phyloP scores from a whole-genome alignment of 2,329 filamentous ascomycete genomes.

The Ilyonectria destructans region DNA sequence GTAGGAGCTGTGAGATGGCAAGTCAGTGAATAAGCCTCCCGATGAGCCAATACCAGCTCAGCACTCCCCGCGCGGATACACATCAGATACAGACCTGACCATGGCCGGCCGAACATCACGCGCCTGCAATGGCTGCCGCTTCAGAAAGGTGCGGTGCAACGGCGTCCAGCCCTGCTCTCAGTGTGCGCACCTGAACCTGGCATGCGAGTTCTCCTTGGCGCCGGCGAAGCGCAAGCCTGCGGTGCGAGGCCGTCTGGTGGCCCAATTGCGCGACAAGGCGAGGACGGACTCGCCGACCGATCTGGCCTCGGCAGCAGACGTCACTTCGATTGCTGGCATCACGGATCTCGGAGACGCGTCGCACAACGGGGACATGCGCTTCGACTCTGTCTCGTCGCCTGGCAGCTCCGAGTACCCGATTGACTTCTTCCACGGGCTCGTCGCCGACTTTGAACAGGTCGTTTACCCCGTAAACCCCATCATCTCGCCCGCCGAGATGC shows the following conservation, averaged over 20 bases:
- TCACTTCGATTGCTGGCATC: slow-evolving; percentile 40
- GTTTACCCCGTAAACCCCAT: slow-evolving; percentile 59
- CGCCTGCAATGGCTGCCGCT: slow-evolving; percentile 58
- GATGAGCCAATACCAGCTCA: background rate
- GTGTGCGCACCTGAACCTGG: slow-evolving; percentile 55
- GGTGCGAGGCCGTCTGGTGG: slow-evolving; percentile 55
- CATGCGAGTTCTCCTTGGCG: slow-evolving; percentile 54
- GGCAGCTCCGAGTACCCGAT: slow-evolving; percentile 43
- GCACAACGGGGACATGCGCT: background rate
- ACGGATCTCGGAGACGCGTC: slow-evolving; percentile 33
- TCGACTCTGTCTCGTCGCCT: slow-evolving; percentile 32
- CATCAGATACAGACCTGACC: background rate
- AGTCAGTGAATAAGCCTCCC: background rate
- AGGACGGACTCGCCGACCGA: slow-evolving; percentile 36
- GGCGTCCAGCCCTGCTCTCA: slow-evolving; percentile 55
- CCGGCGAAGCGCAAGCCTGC: slow-evolving; percentile 55
- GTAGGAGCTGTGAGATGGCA: background rate
- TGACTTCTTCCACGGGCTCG: slow-evolving; percentile 54
- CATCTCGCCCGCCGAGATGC: slow-evolving; percentile 52
- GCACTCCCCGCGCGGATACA: background rate
- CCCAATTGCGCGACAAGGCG: slow-evolving; percentile 53
- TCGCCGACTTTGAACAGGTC: slow-evolving; percentile 54
- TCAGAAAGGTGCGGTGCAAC: slow-evolving; percentile 59
- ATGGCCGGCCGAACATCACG: slow-evolving; percentile 41
- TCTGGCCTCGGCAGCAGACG: slow-evolving; percentile 11